phyloP scores from a whole-genome alignment of 257 asterid species.

The Petrea volubilis region DNA sequence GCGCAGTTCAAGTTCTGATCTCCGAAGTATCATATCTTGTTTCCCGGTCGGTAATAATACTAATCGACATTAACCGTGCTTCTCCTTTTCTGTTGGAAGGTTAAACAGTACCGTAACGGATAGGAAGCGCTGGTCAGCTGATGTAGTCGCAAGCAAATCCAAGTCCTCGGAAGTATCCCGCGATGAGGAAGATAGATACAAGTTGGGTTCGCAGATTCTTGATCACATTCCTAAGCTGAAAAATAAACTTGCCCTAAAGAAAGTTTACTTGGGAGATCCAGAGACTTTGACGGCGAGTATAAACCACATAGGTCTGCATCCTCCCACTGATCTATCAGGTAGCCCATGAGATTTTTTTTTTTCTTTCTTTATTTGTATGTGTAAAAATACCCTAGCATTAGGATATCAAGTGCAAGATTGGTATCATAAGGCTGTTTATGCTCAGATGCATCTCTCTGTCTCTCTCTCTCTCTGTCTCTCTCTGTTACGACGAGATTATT shows the following conservation, averaged over 20 bases:
- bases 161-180: slow-evolving; percentile 10
- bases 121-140: slow-evolving; percentile 42
- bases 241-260: background rate
- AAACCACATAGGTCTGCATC: slow-evolving; percentile 36
- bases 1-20: background rate
- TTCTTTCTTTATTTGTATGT: background rate
- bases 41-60: background rate
- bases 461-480: background rate
- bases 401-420: background rate
- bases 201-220: slow-evolving; percentile 24
- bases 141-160: slow-evolving; percentile 19
- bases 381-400: background rate
- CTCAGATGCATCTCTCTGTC: background rate
- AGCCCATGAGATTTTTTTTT: slow-evolving; percentile 10
- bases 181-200: slow-evolving; percentile 26
- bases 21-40: background rate
- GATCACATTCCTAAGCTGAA: slow-evolving; percentile 17
- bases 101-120: slow-evolving; percentile 32
- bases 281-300: slow-evolving; percentile 33
- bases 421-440: background rate
- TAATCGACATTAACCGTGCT: background rate
- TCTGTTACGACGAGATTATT: background rate
- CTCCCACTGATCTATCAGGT: background rate
- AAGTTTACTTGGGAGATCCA: slow-evolving; percentile 30
- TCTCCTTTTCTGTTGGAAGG: slow-evolving; percentile 30